Base-by-base conservation (phyloP, 2,329 filamentous ascomycete species). In the Hymenoscyphus occultus region DNA sequence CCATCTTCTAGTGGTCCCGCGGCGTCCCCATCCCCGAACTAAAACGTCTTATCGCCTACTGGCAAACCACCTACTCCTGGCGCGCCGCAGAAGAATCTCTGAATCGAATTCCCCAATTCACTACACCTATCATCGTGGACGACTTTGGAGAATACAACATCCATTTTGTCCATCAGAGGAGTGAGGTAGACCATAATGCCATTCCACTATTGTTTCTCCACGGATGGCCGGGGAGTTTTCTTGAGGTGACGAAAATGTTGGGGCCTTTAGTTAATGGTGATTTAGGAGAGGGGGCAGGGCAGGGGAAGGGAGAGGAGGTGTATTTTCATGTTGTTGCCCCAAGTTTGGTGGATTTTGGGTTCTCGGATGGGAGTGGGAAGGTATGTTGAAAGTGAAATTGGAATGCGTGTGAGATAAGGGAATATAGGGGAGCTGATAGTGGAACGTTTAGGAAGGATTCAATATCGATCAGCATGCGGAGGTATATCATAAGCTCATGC, bases 401-500 rank as follows among this genome's bases (percentile, higher is more conserved):
- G 42, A 48, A 28, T 28, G 28, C 28, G 28, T 28, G 28, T 28
- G 28, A 28, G 28, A 28, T 28, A 3, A 28, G 28, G 28, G 28
- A 28, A 28, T 3, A 28, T 28, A 28, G 28, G 28, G 28, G 28
- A 28, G 28, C 28, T 28, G 28, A 28, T 28, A 28, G 28, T 28
- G 28, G 28, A 28, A 28, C 5, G 75, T 74, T 57, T 78, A 85
- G 76, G 79, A 78, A 64, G 85, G 86, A 0, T 90, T 89, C 65
- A 82, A 80, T 4, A 71, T 86, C 19, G 77, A 79, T 31, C 83
- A 89, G 67, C 88, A 89, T 71, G 86, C 86, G 1, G 85, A 91
- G 74, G 81, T 82, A 0, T 78, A 85, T 68, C 84, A 92, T 73
- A 86, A 85, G 64, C 76, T 92, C 16, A 92, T 92, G 90, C 76